Evolutionary conservation across 805 yeast species (phyloP), one percentile per base, ranked within the genome.

Genomic region (Ogataea philodendri): DNA sequence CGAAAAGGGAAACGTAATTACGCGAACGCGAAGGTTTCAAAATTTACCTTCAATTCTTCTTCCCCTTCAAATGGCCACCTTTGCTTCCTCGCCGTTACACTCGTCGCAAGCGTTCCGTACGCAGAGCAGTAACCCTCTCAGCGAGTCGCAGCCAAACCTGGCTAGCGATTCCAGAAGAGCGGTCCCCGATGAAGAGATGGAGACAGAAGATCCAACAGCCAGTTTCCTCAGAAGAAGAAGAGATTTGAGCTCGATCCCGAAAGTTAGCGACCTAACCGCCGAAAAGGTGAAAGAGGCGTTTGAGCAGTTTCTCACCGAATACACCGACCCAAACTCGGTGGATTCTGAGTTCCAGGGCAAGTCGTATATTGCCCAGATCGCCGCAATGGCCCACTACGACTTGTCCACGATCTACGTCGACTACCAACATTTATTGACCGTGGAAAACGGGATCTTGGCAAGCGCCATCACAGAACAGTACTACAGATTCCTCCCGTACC

Each of bases 281-380:
- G 97, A 89, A 57, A 86, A 86, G 49, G 97, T 93, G 11, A 76
- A 90, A 27, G 96, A 87, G 59, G 79, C 89, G 10, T 90, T 93
- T 59, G 96, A 89, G 58, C 76, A 72, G 46, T 90, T 90, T 54
- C 62, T 90, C 37, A 84, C 79, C 53, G 83, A 76, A 20, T 90
- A 69, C 54, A 63, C 65, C 3, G 74, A 74, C 28, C 65, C 61
- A 6, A 57, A 65, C 14, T 41, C 48, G 4, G 55, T 53, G 9
- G 68, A 66, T 30, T 57, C 63, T 14, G 63, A 63, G 35, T 71
- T 65, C 59, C 65, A 62, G 27, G 84, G 84, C 3, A 72, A 66
- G 40, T 69, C 79, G 20, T 90, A 90, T 55, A 54, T 89, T 35
- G 79, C 83, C 7, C 96, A 87, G 60, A 74, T 93, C 37, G 81